Conservation (phyloP, 257 asterid species). For the Cinchona pubescens region DNA sequence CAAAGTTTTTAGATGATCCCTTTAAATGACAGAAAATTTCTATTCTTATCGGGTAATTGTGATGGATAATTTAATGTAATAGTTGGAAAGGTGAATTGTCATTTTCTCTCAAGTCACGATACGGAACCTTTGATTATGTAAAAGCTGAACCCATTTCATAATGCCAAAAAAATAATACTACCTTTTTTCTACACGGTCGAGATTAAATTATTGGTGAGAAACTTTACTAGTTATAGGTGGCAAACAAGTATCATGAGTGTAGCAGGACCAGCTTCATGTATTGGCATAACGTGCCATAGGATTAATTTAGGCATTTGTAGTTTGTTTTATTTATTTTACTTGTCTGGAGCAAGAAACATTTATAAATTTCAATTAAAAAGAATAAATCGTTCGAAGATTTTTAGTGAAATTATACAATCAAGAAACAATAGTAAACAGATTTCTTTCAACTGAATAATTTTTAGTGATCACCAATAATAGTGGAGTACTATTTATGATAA, state of each 20-base stretch:
- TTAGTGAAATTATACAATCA: too few species aligned
- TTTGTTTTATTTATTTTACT: too few species aligned
- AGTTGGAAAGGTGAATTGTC: constrained; percentile 7
- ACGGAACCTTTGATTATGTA: constrained; percentile 11
- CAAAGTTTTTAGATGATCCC: neutral
- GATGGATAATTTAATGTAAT: neutral
- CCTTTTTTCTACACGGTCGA: neutral
- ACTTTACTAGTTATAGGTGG: neutral
- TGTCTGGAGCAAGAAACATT: too few species aligned
- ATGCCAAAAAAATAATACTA: neutral
- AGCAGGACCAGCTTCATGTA: neutral
- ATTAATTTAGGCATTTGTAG: neutral
- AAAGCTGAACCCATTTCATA: constrained; percentile 8
- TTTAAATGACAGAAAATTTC: neutral
- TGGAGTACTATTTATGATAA: too few species aligned
- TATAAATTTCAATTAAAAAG: too few species aligned
- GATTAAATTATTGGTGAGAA: neutral
- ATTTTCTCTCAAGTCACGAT: constrained; percentile 3
- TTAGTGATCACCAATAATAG: too few species aligned
- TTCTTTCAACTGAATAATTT: too few species aligned
- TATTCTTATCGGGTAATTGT: neutral
- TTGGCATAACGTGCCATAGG: neutral
- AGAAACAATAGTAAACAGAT: too few species aligned
- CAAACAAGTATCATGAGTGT: neutral
- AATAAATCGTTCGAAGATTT: too few species aligned